These are phyloP conservation scores for Picea abies DNA, from an alignment of 83 land plant genomes.

Conservation along the genomic window DNA sequence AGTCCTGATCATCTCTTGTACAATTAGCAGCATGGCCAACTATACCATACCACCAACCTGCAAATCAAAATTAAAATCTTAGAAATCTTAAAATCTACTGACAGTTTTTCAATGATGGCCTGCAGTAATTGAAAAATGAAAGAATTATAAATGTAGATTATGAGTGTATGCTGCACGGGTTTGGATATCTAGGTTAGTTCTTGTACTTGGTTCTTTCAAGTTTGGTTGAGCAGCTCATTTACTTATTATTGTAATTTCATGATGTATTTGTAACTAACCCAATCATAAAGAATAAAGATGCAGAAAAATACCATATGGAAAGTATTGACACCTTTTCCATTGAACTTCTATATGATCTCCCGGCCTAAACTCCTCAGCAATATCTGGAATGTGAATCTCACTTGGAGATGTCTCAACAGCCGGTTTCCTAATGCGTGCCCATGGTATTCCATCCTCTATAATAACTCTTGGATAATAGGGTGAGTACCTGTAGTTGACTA, in stretches of 20 bases:
- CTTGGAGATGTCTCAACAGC: neutral
- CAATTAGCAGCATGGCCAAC: conserved; percentile 46
- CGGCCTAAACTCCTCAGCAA: conserved; percentile 1
- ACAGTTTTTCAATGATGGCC: neutral
- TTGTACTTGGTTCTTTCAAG: neutral
- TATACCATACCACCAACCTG: conserved; percentile 63
- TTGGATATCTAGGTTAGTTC: neutral
- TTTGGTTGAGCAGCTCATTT: neutral
- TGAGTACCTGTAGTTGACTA: conserved; percentile 33
- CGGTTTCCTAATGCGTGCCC: conserved; percentile 35
- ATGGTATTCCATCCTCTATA: conserved; percentile 45
- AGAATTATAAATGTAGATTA: neutral
- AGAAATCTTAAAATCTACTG: neutral
- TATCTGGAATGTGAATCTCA: conserved; percentile 4
- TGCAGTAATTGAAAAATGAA: neutral
- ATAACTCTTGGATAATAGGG: conserved; percentile 43
- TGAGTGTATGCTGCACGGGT: neutral
- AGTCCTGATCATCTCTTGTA: conserved; percentile 20
- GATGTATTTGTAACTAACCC: too few species aligned
- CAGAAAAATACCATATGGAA: conserved; percentile 1
- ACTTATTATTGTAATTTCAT: neutral
- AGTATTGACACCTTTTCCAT: neutral
- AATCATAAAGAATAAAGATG: neutral
- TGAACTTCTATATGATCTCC: conserved; percentile 19
- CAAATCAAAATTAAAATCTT: conserved; percentile 1